Percentiles rank a stretch among this genome's conserved stretches.
Conservation (phyloP, 78 protist species). For the Monocercomonoides exilis region DNA sequence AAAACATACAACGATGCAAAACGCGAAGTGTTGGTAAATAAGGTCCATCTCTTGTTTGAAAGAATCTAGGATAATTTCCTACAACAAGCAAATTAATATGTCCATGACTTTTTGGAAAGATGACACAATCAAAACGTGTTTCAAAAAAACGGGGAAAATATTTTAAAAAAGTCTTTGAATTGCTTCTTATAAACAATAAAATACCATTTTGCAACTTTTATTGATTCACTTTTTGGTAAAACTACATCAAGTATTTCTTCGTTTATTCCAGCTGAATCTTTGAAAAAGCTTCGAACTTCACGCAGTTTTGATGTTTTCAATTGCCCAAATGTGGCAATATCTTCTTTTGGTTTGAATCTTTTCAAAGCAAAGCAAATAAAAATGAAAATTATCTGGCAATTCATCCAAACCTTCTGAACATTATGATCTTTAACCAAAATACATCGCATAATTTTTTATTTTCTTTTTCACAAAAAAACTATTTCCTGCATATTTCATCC, state of each 20-base stretch:
- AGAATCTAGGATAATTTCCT: constrained; percentile 36
- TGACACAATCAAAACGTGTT: neutral
- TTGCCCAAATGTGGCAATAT: neutral
- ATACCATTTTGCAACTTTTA: neutral
- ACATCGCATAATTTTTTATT: too few relatives aligned
- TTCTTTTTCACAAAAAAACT: too few relatives aligned
- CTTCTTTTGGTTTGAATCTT: neutral
- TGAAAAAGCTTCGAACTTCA: neutral
- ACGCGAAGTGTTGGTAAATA: constrained; percentile 53
- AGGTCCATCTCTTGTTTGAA: constrained; percentile 48
- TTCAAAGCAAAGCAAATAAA: too few relatives aligned
- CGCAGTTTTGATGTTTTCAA: neutral
- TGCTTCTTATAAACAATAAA: neutral
- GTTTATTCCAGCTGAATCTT: neutral
- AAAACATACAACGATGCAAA: constrained; percentile 37
- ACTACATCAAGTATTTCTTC: neutral
- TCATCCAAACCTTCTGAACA: too few relatives aligned
- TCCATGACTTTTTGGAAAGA: constrained; percentile 15
- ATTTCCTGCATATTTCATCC: too few relatives aligned
- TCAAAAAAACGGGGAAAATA: too few relatives aligned
- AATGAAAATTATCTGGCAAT: too few relatives aligned
- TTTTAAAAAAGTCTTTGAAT: too few relatives aligned
- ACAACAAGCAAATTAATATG: constrained; percentile 5
- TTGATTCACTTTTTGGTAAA: neutral
- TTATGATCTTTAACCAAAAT: too few relatives aligned